Conservation (phyloP, 106 monocot species). For the Apostasia shenzhenica region DNA sequence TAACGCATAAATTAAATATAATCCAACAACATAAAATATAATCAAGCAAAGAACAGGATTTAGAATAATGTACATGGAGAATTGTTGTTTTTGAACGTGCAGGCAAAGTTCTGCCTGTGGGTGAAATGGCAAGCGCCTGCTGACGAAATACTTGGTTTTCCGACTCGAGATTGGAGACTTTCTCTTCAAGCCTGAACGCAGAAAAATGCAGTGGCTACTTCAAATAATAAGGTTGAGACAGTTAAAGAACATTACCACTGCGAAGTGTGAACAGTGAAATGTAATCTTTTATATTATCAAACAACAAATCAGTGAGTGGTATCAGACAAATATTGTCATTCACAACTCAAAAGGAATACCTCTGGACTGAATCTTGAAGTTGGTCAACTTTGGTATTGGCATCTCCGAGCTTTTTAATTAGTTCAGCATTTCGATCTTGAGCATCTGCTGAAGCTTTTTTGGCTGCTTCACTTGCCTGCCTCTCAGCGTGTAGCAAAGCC, state of each 20-base stretch:
- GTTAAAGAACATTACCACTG: background rate
- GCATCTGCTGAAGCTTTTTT: slow-evolving; percentile 48
- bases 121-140: slow-evolving; percentile 75
- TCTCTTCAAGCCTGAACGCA: slow-evolving; percentile 66
- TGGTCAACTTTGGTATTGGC: slow-evolving; percentile 67
- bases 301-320: background rate
- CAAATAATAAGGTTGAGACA: background rate
- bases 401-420: slow-evolving; percentile 69
- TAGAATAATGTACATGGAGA: slow-evolving; percentile 37
- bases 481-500: slow-evolving; percentile 59
- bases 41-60: slow-evolving; percentile 1
- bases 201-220: background rate
- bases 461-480: slow-evolving; percentile 38
- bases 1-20: slow-evolving; percentile 5
- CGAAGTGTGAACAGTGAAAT: background rate
- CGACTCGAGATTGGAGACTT: slow-evolving; percentile 64
- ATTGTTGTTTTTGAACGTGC: slow-evolving; percentile 54
- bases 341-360: slow-evolving; percentile 24
- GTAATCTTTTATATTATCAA: background rate
- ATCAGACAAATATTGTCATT: background rate
- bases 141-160: slow-evolving; percentile 90
- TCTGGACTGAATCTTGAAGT: slow-evolving; percentile 78
- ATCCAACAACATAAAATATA: background rate
- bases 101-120: slow-evolving; percentile 67
- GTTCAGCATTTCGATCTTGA: slow-evolving; percentile 46